A percentile compares a stretch with the other conserved stretches of the same genome.
Conservation (phyloP, 2,329 filamentous ascomycete genomes). For the Pseudocercospora crystallina region DNA sequence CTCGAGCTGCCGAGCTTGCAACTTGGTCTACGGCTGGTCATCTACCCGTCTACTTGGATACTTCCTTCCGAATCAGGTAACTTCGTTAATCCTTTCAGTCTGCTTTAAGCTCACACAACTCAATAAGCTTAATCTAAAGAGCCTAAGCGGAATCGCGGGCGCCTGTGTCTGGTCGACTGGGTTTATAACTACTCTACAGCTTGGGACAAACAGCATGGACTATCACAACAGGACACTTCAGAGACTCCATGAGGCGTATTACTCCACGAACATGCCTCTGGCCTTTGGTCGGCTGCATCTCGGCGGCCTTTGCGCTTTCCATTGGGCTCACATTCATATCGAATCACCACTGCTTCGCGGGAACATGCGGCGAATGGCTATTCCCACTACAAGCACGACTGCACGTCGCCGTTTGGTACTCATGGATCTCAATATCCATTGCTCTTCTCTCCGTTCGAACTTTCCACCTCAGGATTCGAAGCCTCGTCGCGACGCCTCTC, state of each 20-base stretch:
- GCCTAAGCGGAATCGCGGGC: too few species aligned
- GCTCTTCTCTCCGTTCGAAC: constrained; percentile 11
- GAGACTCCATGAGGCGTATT: constrained; percentile 8
- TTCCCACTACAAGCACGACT: constrained; percentile 19
- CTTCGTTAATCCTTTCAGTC: too few species aligned
- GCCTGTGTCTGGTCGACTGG: too few species aligned
- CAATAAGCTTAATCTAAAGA: too few species aligned
- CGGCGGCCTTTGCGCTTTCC: constrained; percentile 10
- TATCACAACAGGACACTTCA: neutral
- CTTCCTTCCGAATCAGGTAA: too few species aligned
- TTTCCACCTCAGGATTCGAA: constrained; percentile 9
- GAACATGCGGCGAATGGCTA: constrained; percentile 13
- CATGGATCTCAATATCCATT: constrained; percentile 15
- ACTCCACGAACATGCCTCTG: constrained; percentile 17
- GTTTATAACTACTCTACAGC: too few species aligned
- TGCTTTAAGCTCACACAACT: too few species aligned
- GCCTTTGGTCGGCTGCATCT: constrained; percentile 12
- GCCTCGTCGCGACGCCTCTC: neutral
- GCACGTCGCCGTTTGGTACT: constrained; percentile 20
- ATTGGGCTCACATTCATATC: constrained; percentile 17
- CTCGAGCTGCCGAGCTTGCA: too few species aligned
- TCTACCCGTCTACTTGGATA: too few species aligned
- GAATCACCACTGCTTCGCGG: constrained; percentile 18
- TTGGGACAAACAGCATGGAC: too few species aligned
- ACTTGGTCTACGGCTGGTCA: too few species aligned